phyloP scores from a whole-genome alignment of 2,329 filamentous ascomycete species.

The Microdochium paspali region DNA sequence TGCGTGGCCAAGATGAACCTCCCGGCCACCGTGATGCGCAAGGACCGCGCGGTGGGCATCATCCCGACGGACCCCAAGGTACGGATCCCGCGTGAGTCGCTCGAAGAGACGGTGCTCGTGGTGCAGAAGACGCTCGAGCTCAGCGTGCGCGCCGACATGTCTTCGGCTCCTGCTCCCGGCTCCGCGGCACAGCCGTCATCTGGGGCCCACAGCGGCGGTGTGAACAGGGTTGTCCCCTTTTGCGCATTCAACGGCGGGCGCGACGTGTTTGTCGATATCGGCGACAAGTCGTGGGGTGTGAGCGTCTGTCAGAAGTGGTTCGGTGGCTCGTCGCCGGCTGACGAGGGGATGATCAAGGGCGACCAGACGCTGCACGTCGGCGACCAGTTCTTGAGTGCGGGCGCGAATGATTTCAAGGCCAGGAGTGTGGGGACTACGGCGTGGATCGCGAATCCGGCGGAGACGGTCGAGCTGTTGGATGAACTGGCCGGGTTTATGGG shows the following conservation, averaged over 20 bases:
- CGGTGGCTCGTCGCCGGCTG: conserved; percentile 36
- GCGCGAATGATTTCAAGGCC: conserved; percentile 95
- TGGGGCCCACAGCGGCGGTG: conserved; percentile 2
- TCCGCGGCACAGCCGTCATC: conserved; percentile 13
- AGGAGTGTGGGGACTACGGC: conserved; percentile 86
- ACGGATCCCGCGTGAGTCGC: conserved; percentile 73
- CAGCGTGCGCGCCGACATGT: conserved; percentile 47
- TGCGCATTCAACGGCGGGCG: conserved; percentile 98
- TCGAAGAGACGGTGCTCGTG: conserved; percentile 93
- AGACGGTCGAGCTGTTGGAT: conserved; percentile 84
- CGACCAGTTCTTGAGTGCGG: conserved; percentile 92
- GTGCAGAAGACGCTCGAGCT: conserved; percentile 89
- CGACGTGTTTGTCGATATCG: conserved; percentile 97
- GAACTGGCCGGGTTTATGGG: conserved; percentile 58
- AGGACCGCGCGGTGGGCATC: conserved; percentile 78
- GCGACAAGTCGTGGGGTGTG: conserved; percentile 95
- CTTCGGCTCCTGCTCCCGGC: conserved; percentile 23
- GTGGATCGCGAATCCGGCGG: conserved; percentile 88
- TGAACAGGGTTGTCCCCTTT: conserved; percentile 55
- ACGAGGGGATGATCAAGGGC: conserved; percentile 43
- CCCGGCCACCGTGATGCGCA: conserved; percentile 72
- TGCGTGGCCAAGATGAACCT: conserved; percentile 74
- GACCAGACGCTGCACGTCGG: conserved; percentile 87
- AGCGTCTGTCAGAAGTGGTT: conserved; percentile 88
- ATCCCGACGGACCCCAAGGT: conserved; percentile 53